A percentile compares a stretch with the other conserved stretches of the same genome.
phyloP scores from a whole-genome alignment of 768 basidiomycete species.

The Suillus americanus region DNA sequence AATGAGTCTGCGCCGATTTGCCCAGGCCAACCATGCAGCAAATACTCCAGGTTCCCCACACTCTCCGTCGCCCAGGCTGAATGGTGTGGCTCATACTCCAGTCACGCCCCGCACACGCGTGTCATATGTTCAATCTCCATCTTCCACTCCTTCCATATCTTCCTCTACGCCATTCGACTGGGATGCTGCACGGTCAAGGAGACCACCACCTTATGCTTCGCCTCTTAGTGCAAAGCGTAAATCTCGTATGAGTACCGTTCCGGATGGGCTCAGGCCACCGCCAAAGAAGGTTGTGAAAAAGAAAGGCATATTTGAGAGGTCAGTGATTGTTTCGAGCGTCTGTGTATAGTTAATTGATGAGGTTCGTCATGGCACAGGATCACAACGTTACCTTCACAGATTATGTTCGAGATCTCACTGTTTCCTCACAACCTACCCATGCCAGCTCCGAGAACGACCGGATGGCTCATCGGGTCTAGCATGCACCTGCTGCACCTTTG shows the following conservation, averaged over 20 bases:
- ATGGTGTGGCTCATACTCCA: constrained; percentile 40
- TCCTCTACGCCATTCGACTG: constrained; percentile 82
- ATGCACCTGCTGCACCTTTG: constrained; percentile 71
- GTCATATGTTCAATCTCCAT: constrained; percentile 58
- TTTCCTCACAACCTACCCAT: constrained; percentile 82
- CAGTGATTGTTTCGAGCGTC: constrained; percentile 9
- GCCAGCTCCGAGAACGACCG: constrained; percentile 64
- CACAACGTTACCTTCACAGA: constrained; percentile 62
- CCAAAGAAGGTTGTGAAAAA: constrained; percentile 61
- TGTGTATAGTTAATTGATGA: constrained; percentile 13
- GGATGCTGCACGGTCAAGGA: constrained; percentile 74
- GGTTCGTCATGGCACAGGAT: constrained; percentile 40
- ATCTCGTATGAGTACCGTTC: constrained; percentile 38
- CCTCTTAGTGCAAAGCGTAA: constrained; percentile 50
- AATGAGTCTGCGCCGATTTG: constrained; percentile 61
- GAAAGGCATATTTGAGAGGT: constrained; percentile 67
- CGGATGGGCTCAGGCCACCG: constrained; percentile 30
- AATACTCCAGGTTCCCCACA: constrained; percentile 39
- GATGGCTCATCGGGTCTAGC: constrained; percentile 59
- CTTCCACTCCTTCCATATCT: constrained; percentile 69
- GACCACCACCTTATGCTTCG: constrained; percentile 71
- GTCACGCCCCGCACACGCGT: constrained; percentile 48
- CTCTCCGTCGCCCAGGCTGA: constrained; percentile 35
- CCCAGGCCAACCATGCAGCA: constrained; percentile 49
- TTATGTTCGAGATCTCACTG: constrained; percentile 77